These are phyloP conservation scores for Aspergillus amoenus DNA, from an alignment of 2,329 filamentous ascomycete genomes.

Conservation along the genomic window DNA sequence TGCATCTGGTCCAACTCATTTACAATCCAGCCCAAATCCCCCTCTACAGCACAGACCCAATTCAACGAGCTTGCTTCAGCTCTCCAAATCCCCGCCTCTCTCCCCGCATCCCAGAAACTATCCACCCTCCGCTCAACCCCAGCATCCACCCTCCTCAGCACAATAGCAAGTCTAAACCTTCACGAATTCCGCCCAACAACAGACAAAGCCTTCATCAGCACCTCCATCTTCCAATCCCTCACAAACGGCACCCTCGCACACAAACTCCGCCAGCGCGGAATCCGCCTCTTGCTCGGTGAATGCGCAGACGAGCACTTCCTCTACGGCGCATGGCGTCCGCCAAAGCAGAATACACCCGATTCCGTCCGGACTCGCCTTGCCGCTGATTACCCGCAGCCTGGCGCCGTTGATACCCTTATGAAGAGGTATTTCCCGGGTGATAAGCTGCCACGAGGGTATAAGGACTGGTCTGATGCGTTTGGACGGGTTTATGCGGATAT, in stretches of 20 bases:
- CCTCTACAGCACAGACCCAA: conserved; percentile 50
- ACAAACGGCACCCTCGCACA: conserved; percentile 50
- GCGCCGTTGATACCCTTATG: conserved; percentile 44
- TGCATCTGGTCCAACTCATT: conserved; percentile 57
- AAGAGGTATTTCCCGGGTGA: conserved; percentile 44
- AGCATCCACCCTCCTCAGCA: conserved; percentile 42
- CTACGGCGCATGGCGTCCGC: conserved; percentile 53
- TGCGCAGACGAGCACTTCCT: conserved; percentile 54
- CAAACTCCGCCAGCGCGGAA: conserved; percentile 44
- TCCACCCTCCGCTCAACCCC: conserved; percentile 43
- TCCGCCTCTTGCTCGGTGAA: conserved; percentile 57
- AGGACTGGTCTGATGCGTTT: conserved; percentile 54
- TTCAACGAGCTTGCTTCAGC: conserved; percentile 51
- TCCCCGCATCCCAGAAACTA: conserved; percentile 48
- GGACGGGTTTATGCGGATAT: conserved; percentile 57
- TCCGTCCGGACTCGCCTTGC: conserved; percentile 48
- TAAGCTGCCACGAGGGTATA: conserved; percentile 38
- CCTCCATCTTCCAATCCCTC: conserved; percentile 46
- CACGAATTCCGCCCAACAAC: conserved; percentile 57
- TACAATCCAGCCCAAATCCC: conserved; percentile 52
- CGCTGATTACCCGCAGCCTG: conserved; percentile 52
- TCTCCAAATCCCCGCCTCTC: conserved; percentile 44
- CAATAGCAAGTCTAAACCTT: conserved; percentile 42
- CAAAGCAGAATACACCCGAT: conserved; percentile 38
- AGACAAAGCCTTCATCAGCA: conserved; percentile 50